Base-by-base conservation (phyloP, 2,329 filamentous ascomycete genomes). In the Fusarium pseudograminearum region DNA sequence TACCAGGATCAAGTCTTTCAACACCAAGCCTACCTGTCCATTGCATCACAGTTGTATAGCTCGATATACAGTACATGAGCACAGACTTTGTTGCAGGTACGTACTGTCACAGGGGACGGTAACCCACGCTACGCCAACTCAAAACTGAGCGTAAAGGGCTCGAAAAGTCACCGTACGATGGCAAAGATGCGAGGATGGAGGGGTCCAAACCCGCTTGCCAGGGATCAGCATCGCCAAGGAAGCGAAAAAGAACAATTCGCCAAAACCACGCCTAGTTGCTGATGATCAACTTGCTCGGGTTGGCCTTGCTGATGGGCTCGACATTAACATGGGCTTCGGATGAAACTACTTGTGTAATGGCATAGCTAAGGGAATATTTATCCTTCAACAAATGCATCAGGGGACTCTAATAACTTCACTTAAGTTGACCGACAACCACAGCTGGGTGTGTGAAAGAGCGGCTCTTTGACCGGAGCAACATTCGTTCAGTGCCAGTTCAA, bases 161-260 rank as follows among this genome's bases (percentile, higher is more conserved):
- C 51, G 42, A 62, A 63, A 61, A 46, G 48, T 30, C 30, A 51
- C 48, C 48, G 34, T 41, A 64, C 47, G 44, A 62, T 45, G 33
- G 42, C 53, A 69, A 56, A 61, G 72, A 55, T 54, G 54, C 71
- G 56, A 33, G 62, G 36, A 64, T 72, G 62, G 65, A 68, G 67
- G 59, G 61, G 54, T 44, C 54, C 57, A 66, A 60, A 58, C 52
- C 63, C 18, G 34, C 46, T 33, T 41, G n/a, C 38, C 69, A 73
- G 54, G 72, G 71, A 70, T 72, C 54, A 67, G 40, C 57, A 62
- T 68, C 61, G 59, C 71, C 69, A 75, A 73, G 71, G 73, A 74
- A 74, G 71, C 64, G 64, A 71, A 74, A 74, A 74, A 70, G 73
- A 74, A 74, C 70, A 63, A 74, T 61, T 75, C 62, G 65, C 61